These are phyloP conservation scores for Flueggea neowawraea DNA, from an alignment of 441 rosid species.

Conservation along the genomic window DNA sequence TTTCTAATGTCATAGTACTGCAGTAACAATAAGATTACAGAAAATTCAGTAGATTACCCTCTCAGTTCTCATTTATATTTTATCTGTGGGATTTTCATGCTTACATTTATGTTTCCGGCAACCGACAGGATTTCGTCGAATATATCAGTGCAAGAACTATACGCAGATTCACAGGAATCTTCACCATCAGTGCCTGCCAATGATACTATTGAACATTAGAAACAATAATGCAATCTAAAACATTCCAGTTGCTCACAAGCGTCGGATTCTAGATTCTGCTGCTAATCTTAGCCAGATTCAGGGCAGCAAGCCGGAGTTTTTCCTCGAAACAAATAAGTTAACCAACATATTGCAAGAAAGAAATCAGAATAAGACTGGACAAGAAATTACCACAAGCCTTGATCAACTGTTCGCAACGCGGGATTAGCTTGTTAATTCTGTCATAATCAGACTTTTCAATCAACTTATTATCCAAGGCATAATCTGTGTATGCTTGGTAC, in stretches of 20 bases:
- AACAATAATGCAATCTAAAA: no score
- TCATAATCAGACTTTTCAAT: constrained; percentile 40
- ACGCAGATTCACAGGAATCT: constrained; percentile 38
- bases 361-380: background rate
- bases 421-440: constrained; percentile 29
- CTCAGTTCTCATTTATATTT: background rate
- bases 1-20: constrained; percentile 85
- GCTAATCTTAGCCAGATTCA: no score
- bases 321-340: background rate
- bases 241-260: no score
- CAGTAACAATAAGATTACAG: constrained; percentile 6
- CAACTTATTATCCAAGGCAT: constrained; percentile 49
- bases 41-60: background rate
- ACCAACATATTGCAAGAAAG: no score
- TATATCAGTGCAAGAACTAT: constrained; percentile 29
- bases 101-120: constrained; percentile 49
- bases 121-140: constrained; percentile 29
- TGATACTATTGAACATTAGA: background rate
- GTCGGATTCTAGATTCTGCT: no score
- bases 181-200: constrained; percentile 43
- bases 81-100: constrained; percentile 1
- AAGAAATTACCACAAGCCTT: constrained; percentile 45
- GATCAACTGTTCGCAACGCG: constrained; percentile 30
- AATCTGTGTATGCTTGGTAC: constrained; percentile 61
- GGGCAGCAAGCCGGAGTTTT: background rate